Conservation (phyloP, 176 grass and related monocot genomes). For the Avena eriantha region DNA sequence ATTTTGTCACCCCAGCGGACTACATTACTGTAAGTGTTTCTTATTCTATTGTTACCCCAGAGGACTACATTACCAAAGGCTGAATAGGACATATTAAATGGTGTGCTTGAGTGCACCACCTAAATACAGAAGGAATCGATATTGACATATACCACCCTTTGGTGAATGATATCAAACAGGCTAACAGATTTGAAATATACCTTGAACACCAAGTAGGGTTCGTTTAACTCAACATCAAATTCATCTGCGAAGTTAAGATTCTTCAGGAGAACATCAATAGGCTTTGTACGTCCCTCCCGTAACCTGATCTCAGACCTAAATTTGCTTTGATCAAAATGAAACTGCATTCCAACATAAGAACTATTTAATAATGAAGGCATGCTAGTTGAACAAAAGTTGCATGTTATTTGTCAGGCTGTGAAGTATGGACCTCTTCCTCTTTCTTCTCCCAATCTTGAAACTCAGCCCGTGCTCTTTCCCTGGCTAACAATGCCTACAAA, state of each 20-base stretch:
- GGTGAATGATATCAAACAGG: neutral
- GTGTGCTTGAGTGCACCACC: neutral
- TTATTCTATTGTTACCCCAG: neutral
- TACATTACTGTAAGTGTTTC: neutral
- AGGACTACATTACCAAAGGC: neutral
- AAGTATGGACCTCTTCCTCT: constrained; percentile 89
- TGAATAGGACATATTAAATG: neutral
- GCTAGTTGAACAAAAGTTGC: constrained; percentile 20
- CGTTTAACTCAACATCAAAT: constrained; percentile 92
- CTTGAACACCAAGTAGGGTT: constrained; percentile 98
- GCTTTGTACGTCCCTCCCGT: constrained; percentile 91
- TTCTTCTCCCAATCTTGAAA: constrained; percentile 99
- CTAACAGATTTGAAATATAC: constrained; percentile 43
- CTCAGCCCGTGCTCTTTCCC: constrained; percentile 90
- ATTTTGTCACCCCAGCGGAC: neutral
- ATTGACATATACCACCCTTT: neutral
- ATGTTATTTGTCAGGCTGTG: constrained; percentile 22
- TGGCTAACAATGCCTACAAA: constrained; percentile 76
- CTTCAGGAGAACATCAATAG: constrained; percentile 96
- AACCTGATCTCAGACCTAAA: constrained; percentile 92
- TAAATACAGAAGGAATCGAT: constrained; percentile 18
- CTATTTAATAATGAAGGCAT: constrained; percentile 34
- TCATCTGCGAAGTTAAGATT: constrained; percentile 81
- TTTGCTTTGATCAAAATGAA: constrained; percentile 99
- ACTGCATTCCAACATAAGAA: constrained; percentile 58